Evolutionary conservation across 805 yeast genomes (phyloP), one percentile per base, ranked within the genome.

Genomic region (Wickerhamiella nectarea): DNA sequence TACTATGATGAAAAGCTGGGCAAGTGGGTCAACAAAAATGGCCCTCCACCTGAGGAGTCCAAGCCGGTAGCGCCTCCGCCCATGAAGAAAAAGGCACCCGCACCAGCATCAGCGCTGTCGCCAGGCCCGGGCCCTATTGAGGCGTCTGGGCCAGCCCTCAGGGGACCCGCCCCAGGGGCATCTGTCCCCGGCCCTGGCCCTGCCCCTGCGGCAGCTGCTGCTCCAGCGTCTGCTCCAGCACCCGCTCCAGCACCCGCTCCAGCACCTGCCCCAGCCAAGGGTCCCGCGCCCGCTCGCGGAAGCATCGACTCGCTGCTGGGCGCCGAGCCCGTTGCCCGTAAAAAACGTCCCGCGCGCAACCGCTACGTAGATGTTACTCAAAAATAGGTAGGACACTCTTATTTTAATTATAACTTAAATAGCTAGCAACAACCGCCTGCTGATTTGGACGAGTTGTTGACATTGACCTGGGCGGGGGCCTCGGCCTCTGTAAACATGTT

Each of bases 1-100:
- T 72, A 74, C 55, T 91, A 76, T 59, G 95, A 87, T 63, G 89
- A 83, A 53, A 75, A 80, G 47, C 70, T 80, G 56, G 78, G 80
- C 58, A 72, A 95, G 55, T 91, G 96, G 95, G 75, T 91, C 42
- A 78, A 84, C 74, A 3, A 72, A 78, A 20, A 67, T 72, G 40
- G 91, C 75, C 56, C 56, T 12, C 43, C 54, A 10, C 63, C 63
- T 5, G 50, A 48, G 38, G 60, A 56, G 18, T 52, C 48, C 18
- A 69, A 41, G 67, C 36, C 65, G 38, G 62, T 67, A 5, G 61
- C 74, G 1, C 89, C 95, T 4, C 91, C 93, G 3, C 74, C 78
- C 1, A 77, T 78, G 20, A 59, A 54, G 52, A 70, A 70, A 54
- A 65, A 57, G 49, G 52, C 56, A 12, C 43, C 46, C 15, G 41